These are phyloP conservation scores for Tardiomyces digboiensis DNA, from an alignment of 1,139 yeast species.

Conservation along the genomic window DNA sequence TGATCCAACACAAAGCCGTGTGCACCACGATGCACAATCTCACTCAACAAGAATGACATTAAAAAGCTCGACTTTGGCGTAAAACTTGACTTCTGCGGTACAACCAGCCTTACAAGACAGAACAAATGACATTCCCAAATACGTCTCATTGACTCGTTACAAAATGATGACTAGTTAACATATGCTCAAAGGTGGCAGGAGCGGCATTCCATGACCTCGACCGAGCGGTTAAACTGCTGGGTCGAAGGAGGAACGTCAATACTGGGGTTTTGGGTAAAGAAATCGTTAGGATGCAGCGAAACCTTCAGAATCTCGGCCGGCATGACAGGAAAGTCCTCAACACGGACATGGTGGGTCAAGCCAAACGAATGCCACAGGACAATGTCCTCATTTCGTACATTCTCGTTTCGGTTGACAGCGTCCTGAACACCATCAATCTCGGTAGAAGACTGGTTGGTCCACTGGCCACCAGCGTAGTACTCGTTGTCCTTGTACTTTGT, in stretches of 20 bases:
- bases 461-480: constrained; percentile 56
- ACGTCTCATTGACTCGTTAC: too few species aligned
- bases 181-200: constrained; percentile 16
- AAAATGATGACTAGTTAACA: too few species aligned
- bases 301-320: constrained; percentile 72
- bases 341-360: constrained; percentile 59
- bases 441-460: constrained; percentile 50
- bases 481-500: constrained; percentile 49
- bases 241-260: constrained; percentile 71
- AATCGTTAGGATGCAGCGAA: constrained; percentile 62
- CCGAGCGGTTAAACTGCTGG: constrained; percentile 64
- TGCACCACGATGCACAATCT: too few species aligned
- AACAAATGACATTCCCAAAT: too few species aligned
- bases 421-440: constrained; percentile 46
- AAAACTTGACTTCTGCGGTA: too few species aligned
- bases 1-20: too few species aligned
- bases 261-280: constrained; percentile 78
- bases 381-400: constrained; percentile 60
- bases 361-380: constrained; percentile 74
- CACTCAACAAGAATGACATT: too few species aligned
- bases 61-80: too few species aligned
- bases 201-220: constrained; percentile 30
- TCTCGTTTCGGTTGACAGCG: constrained; percentile 48
- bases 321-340: constrained; percentile 93
- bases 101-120: too few species aligned